phyloP scores from a whole-genome alignment of 176 grass and related monocot species.

The Chloris gayana region DNA sequence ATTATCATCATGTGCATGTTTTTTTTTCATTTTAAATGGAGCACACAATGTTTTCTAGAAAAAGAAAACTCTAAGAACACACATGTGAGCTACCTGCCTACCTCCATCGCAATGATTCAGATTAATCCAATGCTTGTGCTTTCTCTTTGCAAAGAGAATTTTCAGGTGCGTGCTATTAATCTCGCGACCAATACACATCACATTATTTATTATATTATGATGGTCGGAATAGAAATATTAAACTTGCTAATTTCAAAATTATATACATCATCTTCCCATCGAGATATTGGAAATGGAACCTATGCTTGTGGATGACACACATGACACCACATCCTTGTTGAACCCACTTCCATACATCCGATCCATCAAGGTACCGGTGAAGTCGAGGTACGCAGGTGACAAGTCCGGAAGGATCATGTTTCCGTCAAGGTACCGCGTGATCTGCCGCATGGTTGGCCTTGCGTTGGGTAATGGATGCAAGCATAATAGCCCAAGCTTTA shows the following conservation, averaged over 20 bases:
- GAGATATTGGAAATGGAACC: constrained; percentile 32
- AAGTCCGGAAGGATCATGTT: constrained; percentile 32
- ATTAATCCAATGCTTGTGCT: no score
- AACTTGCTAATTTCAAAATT: background rate
- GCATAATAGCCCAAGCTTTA: constrained; percentile 50
- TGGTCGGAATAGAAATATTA: background rate
- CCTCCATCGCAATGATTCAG: no score
- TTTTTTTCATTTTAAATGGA: no score
- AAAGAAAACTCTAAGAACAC: no score
- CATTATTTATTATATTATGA: no score
- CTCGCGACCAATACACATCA: no score
- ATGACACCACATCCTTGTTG: background rate
- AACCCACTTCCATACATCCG: constrained; percentile 20
- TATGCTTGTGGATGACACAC: background rate
- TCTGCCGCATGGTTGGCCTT: constrained; percentile 52
- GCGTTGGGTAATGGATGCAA: constrained; percentile 42
- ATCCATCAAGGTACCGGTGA: constrained; percentile 20
- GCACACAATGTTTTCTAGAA: no score
- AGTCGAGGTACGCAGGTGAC: constrained; percentile 27
- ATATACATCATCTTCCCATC: constrained; percentile 31
- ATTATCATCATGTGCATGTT: no score
- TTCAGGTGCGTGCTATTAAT: no score
- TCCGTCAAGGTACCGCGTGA: constrained; percentile 49
- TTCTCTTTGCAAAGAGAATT: no score
- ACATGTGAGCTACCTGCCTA: no score